Percentiles rank a stretch among this genome's conserved stretches.
Evolutionary conservation across 1,284 basidiomycete genomes (phyloP).

Genomic region (Tilletia setariae): DNA sequence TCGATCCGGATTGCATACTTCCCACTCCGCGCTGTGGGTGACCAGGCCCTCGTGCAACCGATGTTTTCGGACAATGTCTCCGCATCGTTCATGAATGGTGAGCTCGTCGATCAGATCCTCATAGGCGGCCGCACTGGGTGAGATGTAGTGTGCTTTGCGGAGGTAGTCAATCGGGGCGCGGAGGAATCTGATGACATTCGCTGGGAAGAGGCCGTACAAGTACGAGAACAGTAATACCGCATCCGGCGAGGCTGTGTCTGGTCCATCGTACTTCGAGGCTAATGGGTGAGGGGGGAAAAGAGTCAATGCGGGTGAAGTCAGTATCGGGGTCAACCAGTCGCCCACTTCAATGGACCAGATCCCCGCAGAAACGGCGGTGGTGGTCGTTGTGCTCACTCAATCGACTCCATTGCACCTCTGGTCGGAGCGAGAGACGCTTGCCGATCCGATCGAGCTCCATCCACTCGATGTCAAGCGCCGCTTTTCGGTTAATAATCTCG

Average conservation of each 20-base stretch:
- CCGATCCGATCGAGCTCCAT: slow-evolving; percentile 38
- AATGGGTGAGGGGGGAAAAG: slow-evolving; percentile 7
- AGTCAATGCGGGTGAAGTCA: slow-evolving; percentile 29
- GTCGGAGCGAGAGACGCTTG: slow-evolving; percentile 37
- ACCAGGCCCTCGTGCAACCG: slow-evolving; percentile 71
- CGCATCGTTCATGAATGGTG: slow-evolving; percentile 56
- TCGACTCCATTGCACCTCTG: slow-evolving; percentile 34
- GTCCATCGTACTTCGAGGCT: slow-evolving; percentile 27
- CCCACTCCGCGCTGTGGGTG: slow-evolving; percentile 62
- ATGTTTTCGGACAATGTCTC: slow-evolving; percentile 66
- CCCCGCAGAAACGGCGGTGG: too few species aligned
- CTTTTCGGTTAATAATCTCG: slow-evolving; percentile 2
- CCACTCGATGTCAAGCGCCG: slow-evolving; percentile 39
- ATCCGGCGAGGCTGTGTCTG: slow-evolving; percentile 36
- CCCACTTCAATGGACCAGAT: background rate
- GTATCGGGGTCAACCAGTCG: slow-evolving; percentile 24
- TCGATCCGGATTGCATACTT: slow-evolving; percentile 65
- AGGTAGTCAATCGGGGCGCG: slow-evolving; percentile 67
- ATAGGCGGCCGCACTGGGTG: slow-evolving; percentile 35
- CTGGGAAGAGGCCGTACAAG: slow-evolving; percentile 82
- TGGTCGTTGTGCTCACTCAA: slow-evolving; percentile 29
- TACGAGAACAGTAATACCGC: slow-evolving; percentile 63
- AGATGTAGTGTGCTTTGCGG: slow-evolving; percentile 57
- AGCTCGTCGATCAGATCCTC: slow-evolving; percentile 66
- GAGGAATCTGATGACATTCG: slow-evolving; percentile 73